Percentiles rank a stretch among this genome's conserved stretches.
These are phyloP conservation scores for Ceratobasidium sp. DNA, from an alignment of 1,284 basidiomycete genomes.

Conservation along the genomic window DNA sequence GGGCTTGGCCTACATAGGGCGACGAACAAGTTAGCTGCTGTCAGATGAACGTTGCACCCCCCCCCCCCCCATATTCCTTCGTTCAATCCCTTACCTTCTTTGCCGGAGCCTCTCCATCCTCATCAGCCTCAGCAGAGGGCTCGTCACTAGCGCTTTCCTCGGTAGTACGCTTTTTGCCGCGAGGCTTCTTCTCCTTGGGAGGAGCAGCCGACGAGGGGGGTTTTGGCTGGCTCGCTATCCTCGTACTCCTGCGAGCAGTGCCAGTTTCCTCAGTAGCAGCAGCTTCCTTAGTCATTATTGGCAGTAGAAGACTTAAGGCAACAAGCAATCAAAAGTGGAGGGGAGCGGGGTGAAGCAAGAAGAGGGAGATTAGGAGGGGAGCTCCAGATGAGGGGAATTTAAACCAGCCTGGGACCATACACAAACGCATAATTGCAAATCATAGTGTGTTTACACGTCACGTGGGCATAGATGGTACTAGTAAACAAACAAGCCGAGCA, in stretches of 20 bases:
- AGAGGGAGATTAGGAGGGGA: slow-evolving; percentile 18
- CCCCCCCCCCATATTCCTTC: not conserved
- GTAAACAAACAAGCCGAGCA: slow-evolving; percentile 25
- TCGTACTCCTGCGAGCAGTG: slow-evolving; percentile 37
- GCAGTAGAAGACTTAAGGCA: not conserved
- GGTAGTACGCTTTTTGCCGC: slow-evolving; percentile 46
- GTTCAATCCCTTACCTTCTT: slow-evolving; percentile 46
- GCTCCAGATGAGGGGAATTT: slow-evolving; percentile 33
- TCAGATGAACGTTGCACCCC: slow-evolving; percentile 7
- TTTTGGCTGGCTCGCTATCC: slow-evolving; percentile 36
- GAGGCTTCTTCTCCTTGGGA: slow-evolving; percentile 38
- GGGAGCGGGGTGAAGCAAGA: not conserved
- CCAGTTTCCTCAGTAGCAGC: slow-evolving; percentile 12
- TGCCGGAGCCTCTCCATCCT: slow-evolving; percentile 41
- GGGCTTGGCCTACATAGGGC: slow-evolving; percentile 40
- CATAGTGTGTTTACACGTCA: slow-evolving; percentile 26
- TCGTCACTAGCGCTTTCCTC: slow-evolving; percentile 44
- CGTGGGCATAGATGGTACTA: not conserved
- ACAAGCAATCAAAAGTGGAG: not conserved
- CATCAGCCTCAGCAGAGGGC: slow-evolving; percentile 46
- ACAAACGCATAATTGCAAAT: slow-evolving; percentile 42
- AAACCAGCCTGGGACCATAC: slow-evolving; percentile 40
- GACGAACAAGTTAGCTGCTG: not conserved
- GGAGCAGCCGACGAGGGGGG: slow-evolving; percentile 36
- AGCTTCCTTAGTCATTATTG: slow-evolving; percentile 20